Evolutionary conservation across 2,329 filamentous ascomycete species (phyloP), one percentile per base, ranked within the genome.

Genomic region (Pseudocercospora fuligena): DNA sequence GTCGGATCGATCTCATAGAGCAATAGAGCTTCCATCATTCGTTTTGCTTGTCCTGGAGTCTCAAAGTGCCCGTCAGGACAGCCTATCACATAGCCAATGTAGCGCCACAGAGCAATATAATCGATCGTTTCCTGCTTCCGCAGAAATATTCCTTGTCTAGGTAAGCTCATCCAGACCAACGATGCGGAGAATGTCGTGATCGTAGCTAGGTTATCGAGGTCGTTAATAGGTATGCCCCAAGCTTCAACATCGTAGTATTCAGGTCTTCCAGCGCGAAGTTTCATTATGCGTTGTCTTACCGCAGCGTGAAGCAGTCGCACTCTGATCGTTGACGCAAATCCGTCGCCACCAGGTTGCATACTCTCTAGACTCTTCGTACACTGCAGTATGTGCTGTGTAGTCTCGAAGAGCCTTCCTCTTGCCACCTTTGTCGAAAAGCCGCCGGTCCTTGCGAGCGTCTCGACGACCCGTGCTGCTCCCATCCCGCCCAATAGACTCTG

Each of bases 31-130:
- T 94, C 90, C 86, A 93, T 89, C 73, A 88, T 84, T 1, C 81
- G 81, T 70, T 85, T 88, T 1, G 89, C 88, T 36, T 83, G 81
- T 5, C 79, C 79, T 0, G 86, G 82, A 0, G 83, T 86, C 1
- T 83, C 82, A 69, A 83, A 84, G 25, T 84, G 68, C 0, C 80
- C 84, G 1, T 86, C 86, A 0, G 91, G 91, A 6, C 87, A 88
- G 12, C 91, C 92, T 73, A 93, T 85, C 31, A 93, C 82, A 73
- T 92, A 85, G 0, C 86, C 91, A 12, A 94, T 86, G 69, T 92
- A 90, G 2, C 91, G 85, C 91, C 91, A 94, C 0, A 94, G 80
- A 0, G 91, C 90, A 53, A 92, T 82, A 75, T 92, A 94, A 73
- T 93, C 91, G 1, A 75, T 74, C 1, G 86, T 87, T 74, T 94